A percentile compares a stretch with the other conserved stretches of the same genome.
phyloP scores from a whole-genome alignment of 257 asterid species.

The Plantago major region DNA sequence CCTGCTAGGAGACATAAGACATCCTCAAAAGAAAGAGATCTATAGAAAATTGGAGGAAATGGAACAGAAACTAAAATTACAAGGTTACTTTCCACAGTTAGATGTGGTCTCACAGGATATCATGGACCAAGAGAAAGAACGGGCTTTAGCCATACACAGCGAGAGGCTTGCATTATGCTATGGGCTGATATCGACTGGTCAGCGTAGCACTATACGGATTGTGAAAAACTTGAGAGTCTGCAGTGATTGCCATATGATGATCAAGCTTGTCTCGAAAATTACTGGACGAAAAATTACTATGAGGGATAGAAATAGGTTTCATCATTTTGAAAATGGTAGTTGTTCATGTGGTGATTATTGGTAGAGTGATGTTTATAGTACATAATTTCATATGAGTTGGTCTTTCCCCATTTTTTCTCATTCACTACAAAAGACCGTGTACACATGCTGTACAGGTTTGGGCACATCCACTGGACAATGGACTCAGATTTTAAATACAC shows the following conservation, averaged over 20 bases:
- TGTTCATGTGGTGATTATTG: slow-evolving; percentile 61
- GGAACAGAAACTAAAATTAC: slow-evolving; percentile 21
- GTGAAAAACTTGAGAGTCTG: slow-evolving; percentile 53
- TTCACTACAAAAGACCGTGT: no score
- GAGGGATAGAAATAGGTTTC: slow-evolving; percentile 63
- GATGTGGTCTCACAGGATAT: slow-evolving; percentile 39
- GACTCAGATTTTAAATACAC: no score
- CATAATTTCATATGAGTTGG: no score
- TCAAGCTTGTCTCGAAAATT: slow-evolving; percentile 43
- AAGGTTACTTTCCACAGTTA: slow-evolving; percentile 42
- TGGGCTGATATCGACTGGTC: slow-evolving; percentile 39
- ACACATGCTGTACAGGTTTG: no score
- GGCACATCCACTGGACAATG: no score
- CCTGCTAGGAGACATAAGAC: slow-evolving; percentile 45
- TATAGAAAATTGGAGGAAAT: slow-evolving; percentile 36
- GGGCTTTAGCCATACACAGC: slow-evolving; percentile 46
- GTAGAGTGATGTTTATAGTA: slow-evolving; percentile 18
- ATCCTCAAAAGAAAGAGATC: slow-evolving; percentile 47
- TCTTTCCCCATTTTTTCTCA: no score
- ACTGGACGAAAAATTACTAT: slow-evolving; percentile 32
- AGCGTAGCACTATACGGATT: slow-evolving; percentile 29
- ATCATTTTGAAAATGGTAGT: slow-evolving; percentile 52
- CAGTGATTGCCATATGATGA: slow-evolving; percentile 46
- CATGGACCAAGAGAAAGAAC: slow-evolving; percentile 35
- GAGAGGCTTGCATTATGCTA: slow-evolving; percentile 60